Evolutionary conservation across 768 basidiomycete species (phyloP).

Genomic region (Suillus occidentalis): DNA sequence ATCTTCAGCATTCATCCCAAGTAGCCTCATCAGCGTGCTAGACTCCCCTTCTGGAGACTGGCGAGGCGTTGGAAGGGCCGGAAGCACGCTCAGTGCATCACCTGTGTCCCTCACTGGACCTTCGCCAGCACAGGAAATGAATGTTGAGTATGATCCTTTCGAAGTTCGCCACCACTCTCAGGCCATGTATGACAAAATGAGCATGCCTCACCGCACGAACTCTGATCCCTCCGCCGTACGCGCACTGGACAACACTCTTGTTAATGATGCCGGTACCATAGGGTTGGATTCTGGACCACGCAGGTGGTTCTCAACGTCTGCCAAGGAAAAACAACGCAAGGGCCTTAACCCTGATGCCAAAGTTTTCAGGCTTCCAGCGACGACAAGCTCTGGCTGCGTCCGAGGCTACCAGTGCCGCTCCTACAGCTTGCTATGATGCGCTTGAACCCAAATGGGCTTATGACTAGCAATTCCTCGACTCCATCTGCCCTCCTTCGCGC

Average conservation of each 20-base stretch:
- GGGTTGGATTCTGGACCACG: constrained; percentile 34
- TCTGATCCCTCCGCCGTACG: constrained; percentile 35
- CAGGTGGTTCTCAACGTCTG: constrained; percentile 47
- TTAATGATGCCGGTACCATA: constrained; percentile 12
- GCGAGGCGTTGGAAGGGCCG: constrained; percentile 30
- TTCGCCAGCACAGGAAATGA: constrained; percentile 22
- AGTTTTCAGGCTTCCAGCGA: constrained; percentile 63
- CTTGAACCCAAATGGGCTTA: constrained; percentile 64
- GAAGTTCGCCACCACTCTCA: constrained; percentile 40
- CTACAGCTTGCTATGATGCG: constrained; percentile 44
- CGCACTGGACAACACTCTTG: constrained; percentile 15
- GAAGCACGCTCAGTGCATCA: constrained; percentile 36
- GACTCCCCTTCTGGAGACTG: constrained; percentile 59
- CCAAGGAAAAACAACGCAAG: constrained; percentile 54
- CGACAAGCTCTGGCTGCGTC: constrained; percentile 10
- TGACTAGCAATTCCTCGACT: constrained; percentile 40
- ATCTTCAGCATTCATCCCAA: constrained; percentile 56
- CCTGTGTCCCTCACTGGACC: constrained; percentile 41
- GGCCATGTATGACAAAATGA: constrained; percentile 19
- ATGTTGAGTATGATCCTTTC: constrained; percentile 46
- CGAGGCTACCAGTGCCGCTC: constrained; percentile 9
- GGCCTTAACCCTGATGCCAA: constrained; percentile 86
- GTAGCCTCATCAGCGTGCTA: constrained; percentile 46
- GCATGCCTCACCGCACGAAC: constrained; percentile 32
- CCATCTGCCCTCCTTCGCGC: constrained; percentile 64